Conservation (phyloP, 2,329 filamentous ascomycete genomes). For the Parastagonospora avenae region DNA sequence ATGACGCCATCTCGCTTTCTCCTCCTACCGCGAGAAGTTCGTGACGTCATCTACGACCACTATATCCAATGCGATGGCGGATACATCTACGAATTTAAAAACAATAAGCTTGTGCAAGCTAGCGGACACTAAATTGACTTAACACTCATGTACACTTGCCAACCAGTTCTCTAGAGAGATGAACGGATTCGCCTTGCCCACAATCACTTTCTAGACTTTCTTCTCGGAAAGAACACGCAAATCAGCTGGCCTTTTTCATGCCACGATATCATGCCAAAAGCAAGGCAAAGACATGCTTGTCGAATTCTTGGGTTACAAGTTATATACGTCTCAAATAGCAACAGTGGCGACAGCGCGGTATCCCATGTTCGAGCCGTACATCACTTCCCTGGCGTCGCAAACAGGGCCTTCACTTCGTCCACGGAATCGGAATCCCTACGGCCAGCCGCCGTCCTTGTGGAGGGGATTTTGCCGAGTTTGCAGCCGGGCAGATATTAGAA, state of each 20-base stretch:
- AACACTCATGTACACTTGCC: conserved; percentile 6
- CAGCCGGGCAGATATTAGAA: too few species aligned
- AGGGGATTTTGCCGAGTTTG: too few species aligned
- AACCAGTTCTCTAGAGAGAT: conserved; percentile 7
- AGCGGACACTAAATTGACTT: conserved; percentile 4
- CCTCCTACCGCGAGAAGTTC: conserved; percentile 12
- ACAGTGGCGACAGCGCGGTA: too few species aligned
- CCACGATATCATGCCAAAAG: neutral
- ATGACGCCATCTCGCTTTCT: neutral
- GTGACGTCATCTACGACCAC: conserved; percentile 11
- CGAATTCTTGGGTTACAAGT: too few species aligned
- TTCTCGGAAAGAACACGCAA: neutral
- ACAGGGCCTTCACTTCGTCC: too few species aligned
- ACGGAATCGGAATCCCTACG: too few species aligned
- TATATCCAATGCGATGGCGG: conserved; percentile 10
- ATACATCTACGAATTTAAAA: conserved; percentile 5
- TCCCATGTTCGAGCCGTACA: too few species aligned
- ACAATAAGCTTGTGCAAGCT: conserved; percentile 1
- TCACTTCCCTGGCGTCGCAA: too few species aligned
- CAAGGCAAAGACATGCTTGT: neutral
- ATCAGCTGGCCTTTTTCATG: neutral
- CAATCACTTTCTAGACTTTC: neutral
- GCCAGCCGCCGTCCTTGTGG: too few species aligned
- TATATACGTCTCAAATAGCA: too few species aligned
- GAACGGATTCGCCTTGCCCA: conserved; percentile 3